Base-by-base conservation (phyloP, 345 rosid species). In the Firmiana major region DNA sequence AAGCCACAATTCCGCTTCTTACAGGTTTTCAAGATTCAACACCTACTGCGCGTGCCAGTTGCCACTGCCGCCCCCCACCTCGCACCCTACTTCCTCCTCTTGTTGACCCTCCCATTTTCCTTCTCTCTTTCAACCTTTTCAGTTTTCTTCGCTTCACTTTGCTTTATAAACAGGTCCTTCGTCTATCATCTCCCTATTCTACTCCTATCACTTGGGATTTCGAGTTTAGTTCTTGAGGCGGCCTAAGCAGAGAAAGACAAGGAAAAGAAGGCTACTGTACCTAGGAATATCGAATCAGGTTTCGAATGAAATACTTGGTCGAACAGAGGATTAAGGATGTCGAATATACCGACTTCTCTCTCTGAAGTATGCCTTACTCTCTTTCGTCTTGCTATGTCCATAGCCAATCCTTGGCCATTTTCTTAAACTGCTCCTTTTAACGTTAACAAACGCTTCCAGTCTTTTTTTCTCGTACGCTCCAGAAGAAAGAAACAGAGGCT, bases 351-450 rank as follows among this genome's bases (percentile, higher is more conserved):
- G 13, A 49, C 86, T 0, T 82, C 87, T 68, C 86, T 86, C 36
- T 88, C 89, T 68, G 90, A 88, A 81, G 75, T 79, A 6, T 84
- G 87, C 74, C 84, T 86, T n/a, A 74, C 89, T 22, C 78, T 86
- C 43, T 88, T 62, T 42, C 80, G 82, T n/a, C 80, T 82, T 15
- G 22, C 78, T 82, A 86, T 89, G 88, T 87, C 87, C 81, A 66
- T 76, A 17, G 87, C 91, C 55, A 85, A 87, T 53, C 88, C 89
- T 13, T 87, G 92, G 92, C 90, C 91, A 42, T 91, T 87, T 77
- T 82, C 88, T 24, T 85, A 24, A 86, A 58, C 28, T 74, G 3
- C 34, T 31, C 19, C 67, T 31, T 31, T 3, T 31, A 2, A 48
- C 10, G 51, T 17, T 40, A 65, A 24, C 19, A n/a, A 65, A 15